Evolutionary conservation across 2,329 filamentous ascomycete genomes (phyloP), one percentile per base, ranked within the genome.

Genomic region (Emericellopsis atlantica): DNA sequence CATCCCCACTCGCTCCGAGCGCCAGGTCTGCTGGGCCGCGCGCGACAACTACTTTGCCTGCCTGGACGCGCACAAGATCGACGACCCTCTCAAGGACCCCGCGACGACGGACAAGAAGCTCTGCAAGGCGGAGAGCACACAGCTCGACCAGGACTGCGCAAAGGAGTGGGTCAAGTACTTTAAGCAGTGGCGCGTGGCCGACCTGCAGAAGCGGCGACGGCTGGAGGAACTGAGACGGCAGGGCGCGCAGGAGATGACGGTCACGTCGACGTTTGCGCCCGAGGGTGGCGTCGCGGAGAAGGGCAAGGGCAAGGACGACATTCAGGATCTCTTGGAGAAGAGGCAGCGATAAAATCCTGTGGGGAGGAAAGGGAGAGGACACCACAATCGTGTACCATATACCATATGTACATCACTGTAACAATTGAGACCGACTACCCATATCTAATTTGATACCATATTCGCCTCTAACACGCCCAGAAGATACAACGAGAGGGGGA

Each of bases 101-200:
- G n/a, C 55, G 58, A 16, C 53, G 54, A 62, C 63, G 29, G 57
- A 60, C 2, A 53, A 51, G 6, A 57, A 54, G 41, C 57, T 59
- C 32, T 74, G 70, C 45, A 56, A 58, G 21, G 43, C 46, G 34
- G 56, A 70, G 57, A 54, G 54, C 21, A 55, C 52, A 24, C 73
- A 69, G 43, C 94, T 96, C 54, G 87, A 94, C 64, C 72, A 73
- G 51, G 84, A 90, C 57, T 98, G 92, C 61, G 87, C 88, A 15
- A 74, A 70, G 44, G 89, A 88, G 57, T 98, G 92, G 92, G 92
- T 95, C 45, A 87, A 88, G 64, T 96, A 98, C 63, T 98, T 98
- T 66, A 95, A 96, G 70, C 89, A 95, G 63, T 84, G 88, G 65
- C 74, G 92, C 53, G 86, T 96, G 31, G 90, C 93, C 64, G 92